Base-by-base conservation (phyloP, 495 filamentous ascomycete genomes). In the Penicillium goetzii region DNA sequence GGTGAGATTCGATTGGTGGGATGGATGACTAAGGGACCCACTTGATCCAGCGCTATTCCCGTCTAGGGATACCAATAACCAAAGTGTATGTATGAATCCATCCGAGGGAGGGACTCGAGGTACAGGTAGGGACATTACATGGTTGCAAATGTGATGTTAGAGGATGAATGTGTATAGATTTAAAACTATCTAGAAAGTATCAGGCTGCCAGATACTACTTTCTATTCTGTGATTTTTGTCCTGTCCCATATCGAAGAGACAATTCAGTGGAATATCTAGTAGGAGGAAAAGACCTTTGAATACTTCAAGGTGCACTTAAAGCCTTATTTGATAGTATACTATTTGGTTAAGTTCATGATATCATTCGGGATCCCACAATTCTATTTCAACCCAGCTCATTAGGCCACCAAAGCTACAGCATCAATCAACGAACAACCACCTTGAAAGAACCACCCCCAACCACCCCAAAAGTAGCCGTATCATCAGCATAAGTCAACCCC, bases 391-490 rank as follows among this genome's bases (percentile, higher is more conserved):
- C 12, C 36, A 17, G 1, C 14, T 40, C 2, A 17, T 2, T 17
- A 5, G 36, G 6, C 5, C 30, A 32, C 5, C 5, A 32, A 32
- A 3, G 30, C 6, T 7, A 32, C 5, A 32, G 2, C 30, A 32
- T 32, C 30, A 25, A 25, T 65, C 45, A 65, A 25, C 32, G 41
- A 32, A 76, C 73, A 28, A 71, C 62, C 5, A 78, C 66, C 47
- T 69, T 67, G 54, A 75, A 66, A 61, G 66, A 68, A 12, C 75
- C 75, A 34, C 72, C 70, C 28, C 54, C 67, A 15, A 71, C 64
- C 9, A 63, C 58, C n/a, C 58, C 43, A 33, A 78, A 60, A 10
- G 62, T 71, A 12, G 64, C 69, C 30, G 68, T 75, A 9, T 63
- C 43, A 25, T 68, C 59, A 1, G 30, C 57, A 62, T 72, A 74